phyloP scores from a whole-genome alignment of 805 yeast species.

The Candida suzukii region DNA sequence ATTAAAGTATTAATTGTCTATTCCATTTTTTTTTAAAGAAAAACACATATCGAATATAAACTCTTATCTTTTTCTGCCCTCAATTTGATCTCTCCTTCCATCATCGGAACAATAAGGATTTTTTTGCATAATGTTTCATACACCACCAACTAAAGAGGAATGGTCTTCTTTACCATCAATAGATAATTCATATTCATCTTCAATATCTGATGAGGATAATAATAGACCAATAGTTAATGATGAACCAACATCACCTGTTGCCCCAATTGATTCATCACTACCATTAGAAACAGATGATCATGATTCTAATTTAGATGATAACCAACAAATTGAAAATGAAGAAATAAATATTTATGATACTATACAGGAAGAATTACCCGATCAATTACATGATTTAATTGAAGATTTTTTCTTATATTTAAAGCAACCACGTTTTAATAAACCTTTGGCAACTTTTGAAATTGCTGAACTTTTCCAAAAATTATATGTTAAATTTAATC shows the following conservation, averaged over 20 bases:
- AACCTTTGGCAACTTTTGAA: conserved; percentile 27
- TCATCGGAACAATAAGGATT: too few relatives aligned
- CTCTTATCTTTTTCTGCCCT: too few relatives aligned
- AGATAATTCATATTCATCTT: conserved; percentile 13
- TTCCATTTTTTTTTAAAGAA: too few relatives aligned
- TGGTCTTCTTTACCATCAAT: conserved; percentile 21
- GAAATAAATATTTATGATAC: not conserved
- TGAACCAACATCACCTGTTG: too few relatives aligned
- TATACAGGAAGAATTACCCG: conserved; percentile 19
- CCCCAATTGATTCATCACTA: too few relatives aligned
- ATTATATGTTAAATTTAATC: conserved; percentile 23
- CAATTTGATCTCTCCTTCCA: too few relatives aligned
- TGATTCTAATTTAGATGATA: not conserved
- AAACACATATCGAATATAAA: too few relatives aligned
- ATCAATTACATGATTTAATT: conserved; percentile 14
- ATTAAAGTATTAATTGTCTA: too few relatives aligned
- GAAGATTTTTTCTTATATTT: conserved; percentile 23
- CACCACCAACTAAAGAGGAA: conserved; percentile 25
- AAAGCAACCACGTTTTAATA: conserved; percentile 28
- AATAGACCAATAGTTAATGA: too few relatives aligned
- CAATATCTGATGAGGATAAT: not conserved
- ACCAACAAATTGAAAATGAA: not conserved
- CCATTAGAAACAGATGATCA: not conserved
- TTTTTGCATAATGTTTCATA: conserved; percentile 20
- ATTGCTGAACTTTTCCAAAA: conserved; percentile 27